Conservation (phyloP, 2,329 filamentous ascomycete species). For the Trichoderma aggressivum region DNA sequence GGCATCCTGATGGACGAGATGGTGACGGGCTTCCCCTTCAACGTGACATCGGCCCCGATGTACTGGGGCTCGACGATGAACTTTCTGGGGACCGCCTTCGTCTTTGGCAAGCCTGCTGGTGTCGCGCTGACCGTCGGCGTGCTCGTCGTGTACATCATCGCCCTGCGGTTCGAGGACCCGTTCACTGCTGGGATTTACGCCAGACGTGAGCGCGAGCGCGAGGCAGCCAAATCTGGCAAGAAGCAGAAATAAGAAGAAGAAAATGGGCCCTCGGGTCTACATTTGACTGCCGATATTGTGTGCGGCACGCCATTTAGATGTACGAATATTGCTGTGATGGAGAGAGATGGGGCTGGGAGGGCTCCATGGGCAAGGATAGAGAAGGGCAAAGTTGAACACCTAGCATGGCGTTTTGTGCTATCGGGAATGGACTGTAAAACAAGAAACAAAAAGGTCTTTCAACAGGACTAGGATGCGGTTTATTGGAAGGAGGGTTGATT, state of each 20-base stretch:
- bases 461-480: constrained; percentile 21
- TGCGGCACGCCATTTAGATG: neutral
- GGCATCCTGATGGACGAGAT: constrained; percentile 95
- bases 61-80: constrained; percentile 92
- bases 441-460: constrained; percentile 15
- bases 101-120: constrained; percentile 84
- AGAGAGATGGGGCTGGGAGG: neutral
- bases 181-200: constrained; percentile 93
- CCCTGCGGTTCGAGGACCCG: constrained; percentile 84
- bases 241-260: constrained; percentile 44
- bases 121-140: constrained; percentile 73
- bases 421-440: neutral
- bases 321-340: neutral
- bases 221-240: constrained; percentile 45
- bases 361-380: neutral
- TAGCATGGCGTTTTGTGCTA: constrained; percentile 13
- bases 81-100: constrained; percentile 82
- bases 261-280: neutral
- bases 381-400: neutral
- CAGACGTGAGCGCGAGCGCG: constrained; percentile 67
- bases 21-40: constrained; percentile 95
- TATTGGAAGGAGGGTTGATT: neutral
- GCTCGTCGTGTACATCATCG: constrained; percentile 72
- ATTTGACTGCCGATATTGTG: neutral
- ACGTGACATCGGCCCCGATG: constrained; percentile 86